A percentile compares a stretch with the other conserved stretches of the same genome.
Conservation (phyloP, 2,329 filamentous ascomycete species). For the Xylaria multiplex region DNA sequence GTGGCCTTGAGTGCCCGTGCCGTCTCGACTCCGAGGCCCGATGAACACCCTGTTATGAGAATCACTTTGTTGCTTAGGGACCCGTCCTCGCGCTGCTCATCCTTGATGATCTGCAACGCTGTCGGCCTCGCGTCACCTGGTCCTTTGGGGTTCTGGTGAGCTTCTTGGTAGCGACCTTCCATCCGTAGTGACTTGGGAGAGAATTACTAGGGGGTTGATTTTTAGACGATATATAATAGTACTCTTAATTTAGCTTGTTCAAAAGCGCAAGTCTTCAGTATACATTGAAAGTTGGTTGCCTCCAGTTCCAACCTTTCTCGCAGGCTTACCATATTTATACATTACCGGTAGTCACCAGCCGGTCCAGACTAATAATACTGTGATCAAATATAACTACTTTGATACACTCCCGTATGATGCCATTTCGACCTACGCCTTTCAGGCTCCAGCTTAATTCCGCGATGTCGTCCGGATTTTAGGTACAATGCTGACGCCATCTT, state of each 20-base stretch:
- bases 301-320: neutral
- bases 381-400: neutral
- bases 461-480: neutral
- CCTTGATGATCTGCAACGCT: conserved; percentile 31
- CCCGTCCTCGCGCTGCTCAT: conserved; percentile 24
- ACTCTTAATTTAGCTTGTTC: neutral
- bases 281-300: neutral
- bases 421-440: conserved; percentile 2
- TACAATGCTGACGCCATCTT: conserved; percentile 10
- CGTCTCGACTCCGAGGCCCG: conserved; percentile 29
- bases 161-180: conserved; percentile 25
- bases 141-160: conserved; percentile 28
- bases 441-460: neutral
- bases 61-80: conserved; percentile 28
- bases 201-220: neutral
- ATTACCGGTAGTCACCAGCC: neutral
- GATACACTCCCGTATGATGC: neutral
- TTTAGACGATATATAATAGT: conserved; percentile 4
- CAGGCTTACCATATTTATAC: conserved; percentile 15
- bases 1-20: conserved; percentile 44
- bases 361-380: neutral
- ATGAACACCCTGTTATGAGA: conserved; percentile 32
- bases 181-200: conserved; percentile 2
- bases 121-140: conserved; percentile 31
- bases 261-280: neutral